These are phyloP conservation scores for Thuidium tamariscinum DNA, from an alignment of 225 moss, liverwort and hornwort species.

Conservation along the genomic window DNA sequence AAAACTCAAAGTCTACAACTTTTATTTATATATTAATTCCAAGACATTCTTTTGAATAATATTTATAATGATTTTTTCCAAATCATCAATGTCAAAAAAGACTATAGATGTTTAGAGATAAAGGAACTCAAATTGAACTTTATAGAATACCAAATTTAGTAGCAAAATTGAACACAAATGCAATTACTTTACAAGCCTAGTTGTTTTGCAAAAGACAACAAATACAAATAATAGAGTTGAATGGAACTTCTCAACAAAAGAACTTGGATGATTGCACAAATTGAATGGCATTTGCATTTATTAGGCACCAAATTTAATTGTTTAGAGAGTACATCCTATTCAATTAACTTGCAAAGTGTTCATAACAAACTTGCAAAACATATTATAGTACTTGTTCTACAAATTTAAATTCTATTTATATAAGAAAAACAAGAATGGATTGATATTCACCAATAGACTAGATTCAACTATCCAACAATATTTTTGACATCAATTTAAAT, in stretches of 20 bases:
- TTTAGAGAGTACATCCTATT: no score
- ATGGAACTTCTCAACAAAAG: neutral
- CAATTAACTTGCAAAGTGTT: neutral
- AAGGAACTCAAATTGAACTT: neutral
- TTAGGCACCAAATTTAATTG: fast-evolving
- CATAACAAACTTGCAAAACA: neutral
- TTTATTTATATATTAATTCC: no score
- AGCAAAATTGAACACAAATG: fast-evolving
- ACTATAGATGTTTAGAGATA: no score
- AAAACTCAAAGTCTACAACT: no score
- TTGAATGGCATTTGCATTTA: neutral
- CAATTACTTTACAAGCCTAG: neutral
- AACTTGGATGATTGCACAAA: neutral
- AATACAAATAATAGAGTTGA: neutral
- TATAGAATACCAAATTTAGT: neutral
- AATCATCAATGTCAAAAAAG: no score
- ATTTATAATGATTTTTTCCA: no score
- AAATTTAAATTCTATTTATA: neutral
- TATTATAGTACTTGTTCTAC: neutral
- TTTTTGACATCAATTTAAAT: neutral
- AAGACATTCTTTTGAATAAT: no score
- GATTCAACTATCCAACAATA: neutral
- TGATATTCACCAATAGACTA: neutral
- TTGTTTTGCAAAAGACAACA: fast-evolving
- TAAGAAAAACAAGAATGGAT: neutral